Evolutionary conservation across 345 rosid genomes (phyloP).

Genomic region (Murraya koenigii): DNA sequence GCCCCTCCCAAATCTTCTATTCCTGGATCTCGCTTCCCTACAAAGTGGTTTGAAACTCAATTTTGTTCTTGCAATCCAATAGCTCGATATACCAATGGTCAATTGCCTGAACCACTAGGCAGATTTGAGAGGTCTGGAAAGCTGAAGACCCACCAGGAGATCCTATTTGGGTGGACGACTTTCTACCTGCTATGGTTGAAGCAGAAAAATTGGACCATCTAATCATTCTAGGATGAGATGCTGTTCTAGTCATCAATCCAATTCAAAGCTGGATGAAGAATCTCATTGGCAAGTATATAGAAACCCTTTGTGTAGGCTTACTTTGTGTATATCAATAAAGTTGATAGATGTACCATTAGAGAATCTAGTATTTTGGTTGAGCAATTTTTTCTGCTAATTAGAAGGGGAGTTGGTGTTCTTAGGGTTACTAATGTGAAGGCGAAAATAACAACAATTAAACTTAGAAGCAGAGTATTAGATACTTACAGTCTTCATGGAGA

Average conservation of each 20-base stretch:
- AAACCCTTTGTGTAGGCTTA: not conserved
- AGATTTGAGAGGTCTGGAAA: not conserved
- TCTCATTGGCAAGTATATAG: not conserved
- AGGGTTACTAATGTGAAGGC: conserved; percentile 1
- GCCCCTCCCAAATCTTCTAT: not conserved
- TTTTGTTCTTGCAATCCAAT: not conserved
- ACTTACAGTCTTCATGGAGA: conserved; percentile 97
- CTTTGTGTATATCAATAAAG: not conserved
- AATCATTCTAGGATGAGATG: not conserved
- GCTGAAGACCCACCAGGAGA: not conserved
- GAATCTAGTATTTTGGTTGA: not conserved
- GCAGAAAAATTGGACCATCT: not conserved
- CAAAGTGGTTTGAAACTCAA: not conserved
- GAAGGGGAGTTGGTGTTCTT: not conserved
- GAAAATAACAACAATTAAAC: conserved; percentile 3
- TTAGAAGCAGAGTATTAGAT: conserved; percentile 10
- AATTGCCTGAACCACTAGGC: not conserved
- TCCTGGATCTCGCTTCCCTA: not conserved
- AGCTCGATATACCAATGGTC: not conserved
- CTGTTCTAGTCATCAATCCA: not conserved
- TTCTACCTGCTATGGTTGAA: not conserved
- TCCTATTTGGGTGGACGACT: not conserved
- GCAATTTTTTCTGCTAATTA: not conserved
- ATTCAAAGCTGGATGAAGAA: not conserved
- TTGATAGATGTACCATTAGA: not conserved